Conservation (phyloP, 2,329 filamentous ascomycete genomes). For the Clarireedia homoeocarpa region DNA sequence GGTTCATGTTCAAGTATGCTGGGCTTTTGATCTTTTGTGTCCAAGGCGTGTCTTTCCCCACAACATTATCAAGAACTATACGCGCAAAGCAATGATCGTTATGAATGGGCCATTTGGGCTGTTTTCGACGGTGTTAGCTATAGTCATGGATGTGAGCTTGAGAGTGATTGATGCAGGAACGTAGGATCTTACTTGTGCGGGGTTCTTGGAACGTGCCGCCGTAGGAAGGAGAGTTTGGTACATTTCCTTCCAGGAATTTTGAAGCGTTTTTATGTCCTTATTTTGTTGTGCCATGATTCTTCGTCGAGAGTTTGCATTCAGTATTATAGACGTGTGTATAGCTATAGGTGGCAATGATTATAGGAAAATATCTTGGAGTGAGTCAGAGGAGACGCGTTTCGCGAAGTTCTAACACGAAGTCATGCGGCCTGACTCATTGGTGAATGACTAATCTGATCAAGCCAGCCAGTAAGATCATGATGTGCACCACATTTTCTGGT, state of each 20-base stretch:
- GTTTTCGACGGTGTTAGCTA: constrained; percentile 10
- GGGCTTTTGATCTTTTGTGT: constrained; percentile 34
- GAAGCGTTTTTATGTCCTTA: background rate
- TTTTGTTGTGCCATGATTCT: background rate
- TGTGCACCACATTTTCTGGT: background rate
- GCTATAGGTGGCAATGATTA: no score
- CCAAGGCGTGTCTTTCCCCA: constrained; percentile 35
- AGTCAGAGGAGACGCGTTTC: background rate
- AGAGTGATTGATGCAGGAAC: background rate
- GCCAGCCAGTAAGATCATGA: background rate
- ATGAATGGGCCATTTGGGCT: constrained; percentile 35
- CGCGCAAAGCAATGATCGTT: constrained; percentile 38
- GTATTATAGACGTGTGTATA: background rate
- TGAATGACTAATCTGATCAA: background rate
- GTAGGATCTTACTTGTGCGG: background rate
- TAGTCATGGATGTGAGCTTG: background rate
- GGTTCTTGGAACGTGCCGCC: background rate
- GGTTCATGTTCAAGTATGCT: constrained; percentile 36
- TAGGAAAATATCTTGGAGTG: background rate
- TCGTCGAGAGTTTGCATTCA: background rate
- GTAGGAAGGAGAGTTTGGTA: background rate
- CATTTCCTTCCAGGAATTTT: background rate
- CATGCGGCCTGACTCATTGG: background rate
- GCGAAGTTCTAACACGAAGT: background rate
- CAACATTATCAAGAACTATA: constrained; percentile 36